These are phyloP conservation scores for Serendipita sp. DNA, from an alignment of 768 basidiomycete genomes.

Conservation along the genomic window DNA sequence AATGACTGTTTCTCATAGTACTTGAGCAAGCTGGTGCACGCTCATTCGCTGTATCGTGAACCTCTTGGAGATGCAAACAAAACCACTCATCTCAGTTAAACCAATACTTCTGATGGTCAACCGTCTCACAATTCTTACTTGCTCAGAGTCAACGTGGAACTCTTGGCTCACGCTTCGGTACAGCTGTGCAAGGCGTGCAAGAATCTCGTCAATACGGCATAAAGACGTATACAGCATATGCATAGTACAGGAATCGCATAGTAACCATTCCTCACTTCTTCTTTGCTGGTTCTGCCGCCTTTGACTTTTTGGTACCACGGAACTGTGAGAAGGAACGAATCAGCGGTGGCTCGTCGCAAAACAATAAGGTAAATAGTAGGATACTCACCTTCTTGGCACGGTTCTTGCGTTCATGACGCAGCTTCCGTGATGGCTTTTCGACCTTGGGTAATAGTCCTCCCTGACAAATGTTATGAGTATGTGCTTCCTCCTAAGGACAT, in stretches of 20 bases:
- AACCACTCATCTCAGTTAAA: no score
- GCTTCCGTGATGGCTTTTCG: slow-evolving; percentile 85
- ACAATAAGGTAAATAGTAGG: neutral
- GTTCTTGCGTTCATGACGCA: slow-evolving; percentile 99
- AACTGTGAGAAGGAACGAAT: slow-evolving; percentile 32
- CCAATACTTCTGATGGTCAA: no score
- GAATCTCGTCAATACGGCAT: neutral
- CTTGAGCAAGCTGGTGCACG: no score
- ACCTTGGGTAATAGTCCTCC: slow-evolving; percentile 58
- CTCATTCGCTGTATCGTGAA: no score
- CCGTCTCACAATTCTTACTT: no score
- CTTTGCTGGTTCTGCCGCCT: slow-evolving; percentile 84
- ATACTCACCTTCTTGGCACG: slow-evolving; percentile 86
- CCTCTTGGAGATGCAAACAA: no score
- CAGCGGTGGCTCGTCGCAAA: slow-evolving; percentile 11
- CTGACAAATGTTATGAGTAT: slow-evolving; percentile 24
- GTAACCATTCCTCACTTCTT: slow-evolving; percentile 51
- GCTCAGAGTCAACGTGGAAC: no score
- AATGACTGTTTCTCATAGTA: no score
- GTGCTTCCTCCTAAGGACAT: neutral
- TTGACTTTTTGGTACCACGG: slow-evolving; percentile 90
- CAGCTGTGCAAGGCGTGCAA: no score
- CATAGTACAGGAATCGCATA: neutral
- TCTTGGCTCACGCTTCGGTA: no score
- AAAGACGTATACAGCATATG: slow-evolving; percentile 1